Conservation (phyloP, 2,329 filamentous ascomycete species). For the Paraconiothyrium sp. region DNA sequence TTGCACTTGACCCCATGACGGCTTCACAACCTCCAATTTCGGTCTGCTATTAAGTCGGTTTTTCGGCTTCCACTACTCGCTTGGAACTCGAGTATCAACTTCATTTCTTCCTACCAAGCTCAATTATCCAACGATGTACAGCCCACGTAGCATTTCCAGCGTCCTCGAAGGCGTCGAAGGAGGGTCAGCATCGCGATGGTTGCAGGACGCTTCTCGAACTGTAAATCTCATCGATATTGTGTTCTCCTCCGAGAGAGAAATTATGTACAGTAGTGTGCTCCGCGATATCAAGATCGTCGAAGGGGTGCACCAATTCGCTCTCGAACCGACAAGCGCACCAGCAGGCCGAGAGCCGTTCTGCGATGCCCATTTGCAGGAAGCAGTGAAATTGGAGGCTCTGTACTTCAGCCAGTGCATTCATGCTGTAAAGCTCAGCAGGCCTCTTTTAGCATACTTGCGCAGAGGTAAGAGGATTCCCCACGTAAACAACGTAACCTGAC, state of each 20-base stretch:
- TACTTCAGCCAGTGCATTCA: background rate
- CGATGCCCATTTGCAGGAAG: background rate
- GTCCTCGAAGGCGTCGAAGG: background rate
- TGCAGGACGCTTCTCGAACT: background rate
- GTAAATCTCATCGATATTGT: background rate
- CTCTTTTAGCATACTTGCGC: background rate
- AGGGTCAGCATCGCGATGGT: background rate
- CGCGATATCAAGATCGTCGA: background rate
- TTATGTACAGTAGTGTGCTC: background rate
- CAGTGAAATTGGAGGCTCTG: background rate
- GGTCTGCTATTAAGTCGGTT: background rate
- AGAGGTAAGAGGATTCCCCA: background rate
- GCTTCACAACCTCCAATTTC: background rate
- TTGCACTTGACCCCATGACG: background rate
- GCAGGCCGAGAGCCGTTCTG: background rate
- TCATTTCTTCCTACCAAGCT: background rate
- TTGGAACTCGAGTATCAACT: background rate
- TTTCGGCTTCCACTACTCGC: background rate
- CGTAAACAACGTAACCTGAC: background rate
- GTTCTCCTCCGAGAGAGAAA: background rate
- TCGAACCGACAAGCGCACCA: background rate
- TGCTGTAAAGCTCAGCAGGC: background rate
- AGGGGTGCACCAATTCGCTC: background rate
- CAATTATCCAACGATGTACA: background rate
- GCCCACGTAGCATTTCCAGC: background rate